phyloP scores from a whole-genome alignment of 1,284 basidiomycete species.

The Volvariella surrecta region DNA sequence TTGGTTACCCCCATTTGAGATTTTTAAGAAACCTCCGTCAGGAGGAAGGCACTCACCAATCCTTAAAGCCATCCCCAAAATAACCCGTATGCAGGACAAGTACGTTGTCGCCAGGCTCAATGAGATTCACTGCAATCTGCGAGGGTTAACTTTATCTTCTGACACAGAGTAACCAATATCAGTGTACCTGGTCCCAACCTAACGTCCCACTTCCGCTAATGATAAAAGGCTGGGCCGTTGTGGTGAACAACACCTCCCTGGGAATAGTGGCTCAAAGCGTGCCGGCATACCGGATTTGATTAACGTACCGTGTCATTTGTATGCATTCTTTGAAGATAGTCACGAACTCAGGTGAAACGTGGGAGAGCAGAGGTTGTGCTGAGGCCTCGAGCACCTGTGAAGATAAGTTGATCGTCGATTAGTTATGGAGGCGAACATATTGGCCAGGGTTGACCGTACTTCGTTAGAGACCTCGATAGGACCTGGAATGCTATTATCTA shows the following conservation, averaged over 20 bases:
- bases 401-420: background rate
- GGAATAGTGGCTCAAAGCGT: constrained; percentile 1
- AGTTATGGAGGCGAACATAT: background rate
- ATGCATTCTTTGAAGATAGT: constrained; percentile 88
- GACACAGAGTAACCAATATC: constrained; percentile 3
- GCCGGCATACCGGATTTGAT: constrained; percentile 1
- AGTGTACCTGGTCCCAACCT: constrained; percentile 78
- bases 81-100: constrained; percentile 84
- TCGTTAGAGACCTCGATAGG: constrained; percentile 81
- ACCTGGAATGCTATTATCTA: constrained; percentile 59
- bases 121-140: constrained; percentile 74
- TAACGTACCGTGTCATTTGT: constrained; percentile 66
- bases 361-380: constrained; percentile 83
- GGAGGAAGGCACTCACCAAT: constrained; percentile 46
- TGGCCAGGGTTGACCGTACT: constrained; percentile 27
- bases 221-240: constrained; percentile 78
- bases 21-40: constrained; percentile 2
- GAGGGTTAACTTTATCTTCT: constrained; percentile 2
- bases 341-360: constrained; percentile 89
- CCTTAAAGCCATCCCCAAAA: constrained; percentile 82
- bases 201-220: constrained; percentile 93
- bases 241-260: constrained; percentile 72
- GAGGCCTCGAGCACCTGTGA: constrained; percentile 53
- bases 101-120: constrained; percentile 74
- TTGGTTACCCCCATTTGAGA: background rate